Evolutionary conservation across 345 rosid genomes (phyloP).

Genomic region (Citrus inodora): DNA sequence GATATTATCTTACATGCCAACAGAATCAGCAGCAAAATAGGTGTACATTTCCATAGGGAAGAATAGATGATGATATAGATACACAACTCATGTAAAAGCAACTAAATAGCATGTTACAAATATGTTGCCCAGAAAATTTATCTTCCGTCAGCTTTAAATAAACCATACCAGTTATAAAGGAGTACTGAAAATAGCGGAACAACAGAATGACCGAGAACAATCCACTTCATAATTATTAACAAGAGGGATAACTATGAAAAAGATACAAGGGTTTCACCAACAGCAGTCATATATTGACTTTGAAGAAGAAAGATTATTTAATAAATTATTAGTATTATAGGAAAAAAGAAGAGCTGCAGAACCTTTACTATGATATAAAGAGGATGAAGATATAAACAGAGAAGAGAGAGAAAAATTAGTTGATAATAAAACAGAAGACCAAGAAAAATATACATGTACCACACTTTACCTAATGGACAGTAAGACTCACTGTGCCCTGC

Average conservation of each 20-base stretch:
- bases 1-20: conserved; percentile 6
- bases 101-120: background rate
- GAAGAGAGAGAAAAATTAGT: background rate
- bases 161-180: background rate
- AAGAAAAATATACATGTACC: background rate
- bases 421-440: background rate
- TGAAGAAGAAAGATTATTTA: background rate
- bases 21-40: conserved; percentile 17
- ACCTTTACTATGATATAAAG: background rate
- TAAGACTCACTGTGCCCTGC: conserved; percentile 10
- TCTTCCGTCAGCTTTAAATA: background rate
- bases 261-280: background rate
- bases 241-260: background rate
- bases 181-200: background rate
- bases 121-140: conserved; percentile 8
- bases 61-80: conserved; percentile 7
- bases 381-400: background rate
- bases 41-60: conserved; percentile 30
- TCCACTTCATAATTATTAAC: background rate
- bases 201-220: background rate
- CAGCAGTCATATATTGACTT: background rate
- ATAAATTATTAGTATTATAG: background rate
- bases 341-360: background rate
- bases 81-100: conserved; percentile 9
- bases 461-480: background rate